Base-by-base conservation (phyloP, 1,139 yeast species). In the Blastobotrys proliferans region DNA sequence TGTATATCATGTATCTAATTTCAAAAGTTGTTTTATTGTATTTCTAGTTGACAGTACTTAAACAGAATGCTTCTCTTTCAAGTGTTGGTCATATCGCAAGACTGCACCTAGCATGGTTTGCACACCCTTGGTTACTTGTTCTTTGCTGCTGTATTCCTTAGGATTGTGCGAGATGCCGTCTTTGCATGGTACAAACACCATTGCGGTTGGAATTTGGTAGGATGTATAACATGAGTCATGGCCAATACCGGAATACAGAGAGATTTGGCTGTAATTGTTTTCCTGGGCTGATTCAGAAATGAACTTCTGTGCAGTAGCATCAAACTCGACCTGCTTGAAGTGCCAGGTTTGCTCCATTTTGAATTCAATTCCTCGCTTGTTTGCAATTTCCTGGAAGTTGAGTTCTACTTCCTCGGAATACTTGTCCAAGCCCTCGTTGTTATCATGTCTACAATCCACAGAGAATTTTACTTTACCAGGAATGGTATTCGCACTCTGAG, bases 401-500 rank as follows among this genome's bases (percentile, higher is more conserved):
- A 51, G 48, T 42, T 65, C 62, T 21, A 69, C 64, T 29, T 71
- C 76, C 5, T 56, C 58, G 39, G 72, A 57, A 44, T 77, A 72
- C n/a, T 45, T 46, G 3, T 58, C 63, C 41, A 77, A 62, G 3
- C 55, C 60, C 3, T 63, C 73, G 54, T 79, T 84, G 13, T 64
- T 60, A 9, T 67, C 68, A 54, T 80, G 83, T 56, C 88, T 71
- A 33, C 53, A 50, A 30, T 51, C 50, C 25, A 78, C 60, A 2
- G 78, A 70, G 53, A 81, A 80, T 19, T 68, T 64, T 11, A 79
- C 83, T 27, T 66, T 67, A 32, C 76, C 80, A 1, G 88, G 86
- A 46, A 81, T 76, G 11, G 81, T 85, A 58, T 81, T 82, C 38
- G 77, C 79, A 22, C 77, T 77, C 37, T 73, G 76, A 1, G 88